Evolutionary conservation across 768 basidiomycete species (phyloP).

Genomic region (Leccinellum albellum): DNA sequence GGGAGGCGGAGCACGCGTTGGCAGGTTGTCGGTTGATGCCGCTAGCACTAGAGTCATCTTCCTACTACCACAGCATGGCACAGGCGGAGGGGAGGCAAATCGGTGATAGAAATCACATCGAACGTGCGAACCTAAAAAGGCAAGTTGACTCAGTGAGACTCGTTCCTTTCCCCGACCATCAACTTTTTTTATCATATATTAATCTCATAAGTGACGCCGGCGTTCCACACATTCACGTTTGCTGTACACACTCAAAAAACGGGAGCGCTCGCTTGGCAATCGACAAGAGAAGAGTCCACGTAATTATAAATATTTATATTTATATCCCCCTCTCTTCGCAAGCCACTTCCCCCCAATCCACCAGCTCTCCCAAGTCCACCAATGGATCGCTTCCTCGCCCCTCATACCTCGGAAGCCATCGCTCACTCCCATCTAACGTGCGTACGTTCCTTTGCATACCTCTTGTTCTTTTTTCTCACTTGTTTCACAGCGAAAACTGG

Average conservation of each 20-base stretch:
- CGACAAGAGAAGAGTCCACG: not conserved
- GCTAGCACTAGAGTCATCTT: too few species aligned
- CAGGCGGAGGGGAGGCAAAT: too few species aligned
- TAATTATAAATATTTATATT: conserved; percentile 6
- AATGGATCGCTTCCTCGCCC: conserved; percentile 75
- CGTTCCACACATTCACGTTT: not conserved
- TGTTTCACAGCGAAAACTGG: conserved; percentile 54
- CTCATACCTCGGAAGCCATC: conserved; percentile 68
- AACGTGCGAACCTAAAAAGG: conserved; percentile 30
- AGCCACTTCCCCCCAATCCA: not conserved
- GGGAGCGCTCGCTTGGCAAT: conserved; percentile 13
- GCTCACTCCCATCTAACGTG: conserved; percentile 70
- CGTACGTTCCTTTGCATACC: conserved; percentile 17
- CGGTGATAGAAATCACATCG: conserved; percentile 2
- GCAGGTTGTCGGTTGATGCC: too few species aligned
- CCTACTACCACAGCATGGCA: too few species aligned
- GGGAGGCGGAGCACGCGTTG: too few species aligned
- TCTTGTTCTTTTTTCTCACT: conserved; percentile 12
- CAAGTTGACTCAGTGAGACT: too few species aligned
- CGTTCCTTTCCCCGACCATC: too few species aligned
- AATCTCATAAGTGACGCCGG: conserved; percentile 7
- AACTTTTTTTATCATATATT: not conserved
- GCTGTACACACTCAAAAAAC: not conserved
- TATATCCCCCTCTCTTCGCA: not conserved
- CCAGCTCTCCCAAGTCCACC: not conserved